Evolutionary conservation across 2,329 filamentous ascomycete species (phyloP).

Genomic region (Celoporthe dispersa): DNA sequence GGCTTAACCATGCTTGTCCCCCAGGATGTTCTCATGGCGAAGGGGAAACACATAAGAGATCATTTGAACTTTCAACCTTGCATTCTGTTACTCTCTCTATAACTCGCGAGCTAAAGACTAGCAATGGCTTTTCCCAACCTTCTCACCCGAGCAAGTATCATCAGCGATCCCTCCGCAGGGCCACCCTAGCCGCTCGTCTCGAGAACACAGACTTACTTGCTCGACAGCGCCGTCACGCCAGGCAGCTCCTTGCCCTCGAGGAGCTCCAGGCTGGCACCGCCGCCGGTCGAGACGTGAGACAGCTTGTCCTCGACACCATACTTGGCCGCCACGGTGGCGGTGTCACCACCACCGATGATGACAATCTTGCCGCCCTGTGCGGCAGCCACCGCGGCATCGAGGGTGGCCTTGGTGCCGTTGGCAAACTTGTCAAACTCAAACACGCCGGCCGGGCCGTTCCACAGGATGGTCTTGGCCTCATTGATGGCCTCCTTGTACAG

Average conservation of each 20-base stretch:
- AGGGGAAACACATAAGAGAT: neutral
- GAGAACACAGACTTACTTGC: conserved; percentile 57
- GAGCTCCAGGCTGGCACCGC: conserved; percentile 92
- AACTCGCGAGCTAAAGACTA: conserved; percentile 40
- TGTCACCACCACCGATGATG: conserved; percentile 98
- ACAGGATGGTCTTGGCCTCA: conserved; percentile 93
- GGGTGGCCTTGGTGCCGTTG: conserved; percentile 86
- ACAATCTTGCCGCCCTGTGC: conserved; percentile 88
- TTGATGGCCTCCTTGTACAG: conserved; percentile 87
- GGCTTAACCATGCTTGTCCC: neutral
- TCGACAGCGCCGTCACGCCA: conserved; percentile 89
- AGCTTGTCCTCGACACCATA: conserved; percentile 96
- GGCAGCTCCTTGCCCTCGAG: conserved; percentile 98
- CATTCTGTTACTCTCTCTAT: conserved; percentile 24
- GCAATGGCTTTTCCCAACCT: conserved; percentile 38
- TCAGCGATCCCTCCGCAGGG: conserved; percentile 10
- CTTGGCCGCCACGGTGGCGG: conserved; percentile 96
- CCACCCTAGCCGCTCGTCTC: neutral
- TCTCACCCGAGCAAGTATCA: conserved; percentile 34
- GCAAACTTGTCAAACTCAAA: conserved; percentile 98
- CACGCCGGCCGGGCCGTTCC: conserved; percentile 97
- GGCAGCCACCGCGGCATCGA: conserved; percentile 85
- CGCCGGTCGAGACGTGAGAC: conserved; percentile 96
- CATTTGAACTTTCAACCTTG: conserved; percentile 12
- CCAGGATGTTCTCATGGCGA: neutral